Conservation (phyloP, 495 filamentous ascomycete species). For the Penicillium subrubescens region DNA sequence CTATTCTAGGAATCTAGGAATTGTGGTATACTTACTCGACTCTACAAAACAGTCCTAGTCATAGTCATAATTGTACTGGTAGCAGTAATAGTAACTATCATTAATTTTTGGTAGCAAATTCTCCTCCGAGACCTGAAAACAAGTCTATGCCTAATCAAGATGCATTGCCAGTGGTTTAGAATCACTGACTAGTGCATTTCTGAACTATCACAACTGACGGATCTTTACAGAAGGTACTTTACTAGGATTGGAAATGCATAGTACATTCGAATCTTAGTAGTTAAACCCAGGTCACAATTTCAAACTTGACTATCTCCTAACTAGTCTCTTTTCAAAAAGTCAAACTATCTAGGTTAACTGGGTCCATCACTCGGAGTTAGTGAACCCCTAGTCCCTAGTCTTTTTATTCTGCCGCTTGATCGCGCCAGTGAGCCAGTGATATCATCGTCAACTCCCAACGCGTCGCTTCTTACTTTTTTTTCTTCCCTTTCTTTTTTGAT, state of each 20-base stretch:
- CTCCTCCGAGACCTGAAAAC: neutral
- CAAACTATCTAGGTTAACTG: neutral
- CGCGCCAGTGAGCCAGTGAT: slow-evolving; percentile 17
- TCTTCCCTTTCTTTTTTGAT: neutral
- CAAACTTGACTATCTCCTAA: neutral
- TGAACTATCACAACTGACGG: slow-evolving; percentile 6
- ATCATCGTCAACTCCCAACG: slow-evolving; percentile 24
- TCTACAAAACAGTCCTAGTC: neutral
- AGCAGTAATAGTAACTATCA: neutral
- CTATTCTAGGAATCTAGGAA: neutral
- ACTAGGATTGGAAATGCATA: slow-evolving; percentile 3
- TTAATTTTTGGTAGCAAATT: neutral
- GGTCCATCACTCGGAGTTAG: neutral
- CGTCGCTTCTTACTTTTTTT: slow-evolving; percentile 6
- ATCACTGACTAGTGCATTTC: neutral
- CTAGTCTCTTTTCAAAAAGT: neutral
- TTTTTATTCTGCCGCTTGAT: slow-evolving; percentile 13
- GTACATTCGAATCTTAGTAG: slow-evolving; percentile 1
- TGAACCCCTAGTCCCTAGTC: neutral
- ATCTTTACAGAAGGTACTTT: neutral
- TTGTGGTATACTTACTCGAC: neutral
- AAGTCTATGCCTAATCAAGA: neutral
- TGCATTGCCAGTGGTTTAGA: neutral
- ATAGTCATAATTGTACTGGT: neutral
- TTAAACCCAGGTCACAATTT: neutral